A percentile compares a stretch with the other conserved stretches of the same genome.
phyloP scores from a whole-genome alignment of 495 filamentous ascomycete species.

The Parathielavia hyrcaniae region DNA sequence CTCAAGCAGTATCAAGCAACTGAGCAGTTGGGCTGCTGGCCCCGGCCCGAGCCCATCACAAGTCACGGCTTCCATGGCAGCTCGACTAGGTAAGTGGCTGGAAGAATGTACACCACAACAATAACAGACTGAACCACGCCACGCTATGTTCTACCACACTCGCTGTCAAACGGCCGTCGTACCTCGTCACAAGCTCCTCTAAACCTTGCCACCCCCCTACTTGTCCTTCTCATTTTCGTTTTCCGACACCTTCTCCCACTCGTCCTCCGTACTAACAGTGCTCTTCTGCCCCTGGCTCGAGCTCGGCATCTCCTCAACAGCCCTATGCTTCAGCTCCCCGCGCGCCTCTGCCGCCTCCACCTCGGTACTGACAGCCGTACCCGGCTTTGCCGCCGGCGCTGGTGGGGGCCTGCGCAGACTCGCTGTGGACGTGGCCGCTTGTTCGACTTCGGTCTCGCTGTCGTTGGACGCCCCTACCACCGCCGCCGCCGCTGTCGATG shows the following conservation, averaged over 20 bases:
- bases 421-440: constrained; percentile 23
- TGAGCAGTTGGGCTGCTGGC: too few species aligned
- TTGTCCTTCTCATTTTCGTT: constrained; percentile 51
- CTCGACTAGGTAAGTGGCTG: too few species aligned
- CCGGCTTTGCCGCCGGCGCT: constrained; percentile 10
- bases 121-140: background rate
- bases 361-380: constrained; percentile 31
- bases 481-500: background rate
- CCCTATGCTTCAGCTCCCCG: constrained; percentile 41
- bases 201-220: constrained; percentile 11
- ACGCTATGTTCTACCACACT: background rate
- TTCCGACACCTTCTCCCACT: constrained; percentile 55
- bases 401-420: constrained; percentile 21
- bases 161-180: background rate
- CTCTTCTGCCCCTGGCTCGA: constrained; percentile 37
- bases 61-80: too few species aligned
- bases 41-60: background rate
- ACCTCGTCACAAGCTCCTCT: background rate
- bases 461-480: constrained; percentile 33
- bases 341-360: constrained; percentile 34
- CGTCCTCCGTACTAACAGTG: constrained; percentile 51
- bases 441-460: constrained; percentile 51
- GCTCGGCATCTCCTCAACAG: constrained; percentile 16
- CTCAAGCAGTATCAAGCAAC: too few species aligned
- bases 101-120: too few species aligned